Evolutionary conservation across 257 asterid genomes (phyloP).

Genomic region (Solanum raphanifolium): DNA sequence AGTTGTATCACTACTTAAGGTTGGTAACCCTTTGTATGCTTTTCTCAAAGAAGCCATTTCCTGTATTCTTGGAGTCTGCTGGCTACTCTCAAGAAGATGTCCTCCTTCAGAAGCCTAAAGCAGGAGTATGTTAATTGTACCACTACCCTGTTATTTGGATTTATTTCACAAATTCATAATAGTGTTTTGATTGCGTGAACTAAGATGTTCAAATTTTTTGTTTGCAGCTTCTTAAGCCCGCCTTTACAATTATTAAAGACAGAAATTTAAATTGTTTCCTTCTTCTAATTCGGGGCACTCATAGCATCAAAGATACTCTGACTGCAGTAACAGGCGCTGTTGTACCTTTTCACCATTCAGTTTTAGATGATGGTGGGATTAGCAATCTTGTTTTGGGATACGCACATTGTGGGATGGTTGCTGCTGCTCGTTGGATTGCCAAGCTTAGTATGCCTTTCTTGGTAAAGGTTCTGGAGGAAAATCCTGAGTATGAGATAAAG

Average conservation of each 20-base stretch:
- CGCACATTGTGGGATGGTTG: constrained; percentile 93
- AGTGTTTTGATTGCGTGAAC: not conserved
- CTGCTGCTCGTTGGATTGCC: constrained; percentile 91
- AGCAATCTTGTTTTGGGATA: constrained; percentile 68
- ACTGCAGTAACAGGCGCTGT: constrained; percentile 88
- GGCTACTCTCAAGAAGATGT: constrained; percentile 49
- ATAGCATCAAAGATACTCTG: constrained; percentile 74
- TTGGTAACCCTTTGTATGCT: constrained; percentile 59
- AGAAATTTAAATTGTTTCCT: constrained; percentile 62
- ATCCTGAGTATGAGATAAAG: constrained; percentile 66
- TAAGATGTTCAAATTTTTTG: constrained; percentile 3
- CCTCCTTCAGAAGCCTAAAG: constrained; percentile 79
- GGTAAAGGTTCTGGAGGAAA: constrained; percentile 51
- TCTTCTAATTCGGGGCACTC: constrained; percentile 83
- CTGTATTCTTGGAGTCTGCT: constrained; percentile 57
- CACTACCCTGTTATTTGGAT: not conserved
- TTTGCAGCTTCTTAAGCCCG: constrained; percentile 75
- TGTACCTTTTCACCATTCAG: constrained; percentile 87
- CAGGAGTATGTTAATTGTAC: constrained; percentile 44
- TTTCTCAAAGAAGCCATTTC: constrained; percentile 77
- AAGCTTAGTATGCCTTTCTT: constrained; percentile 63
- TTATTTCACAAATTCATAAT: not conserved
- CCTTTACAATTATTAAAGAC: constrained; percentile 62
- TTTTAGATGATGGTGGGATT: constrained; percentile 68
- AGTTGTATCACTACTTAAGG: constrained; percentile 50